Evolutionary conservation across 495 filamentous ascomycete genomes (phyloP).

Genomic region (Penicillium antarcticum): DNA sequence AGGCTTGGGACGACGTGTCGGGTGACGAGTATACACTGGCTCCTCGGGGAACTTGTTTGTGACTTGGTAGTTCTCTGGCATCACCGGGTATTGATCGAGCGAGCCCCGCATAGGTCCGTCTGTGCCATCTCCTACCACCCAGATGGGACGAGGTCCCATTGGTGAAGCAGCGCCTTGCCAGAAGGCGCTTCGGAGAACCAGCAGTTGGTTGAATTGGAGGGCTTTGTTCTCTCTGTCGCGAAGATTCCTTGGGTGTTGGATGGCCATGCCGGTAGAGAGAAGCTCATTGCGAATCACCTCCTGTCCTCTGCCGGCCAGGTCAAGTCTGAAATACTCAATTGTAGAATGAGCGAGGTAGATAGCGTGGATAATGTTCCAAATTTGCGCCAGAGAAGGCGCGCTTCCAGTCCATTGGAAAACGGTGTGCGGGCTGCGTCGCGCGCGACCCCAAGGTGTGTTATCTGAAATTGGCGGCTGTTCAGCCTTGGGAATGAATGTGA

Average conservation of each 20-base stretch:
- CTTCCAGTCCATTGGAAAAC: slow-evolving; percentile 36
- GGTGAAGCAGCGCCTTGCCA: slow-evolving; percentile 69
- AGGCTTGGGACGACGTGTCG: slow-evolving; percentile 58
- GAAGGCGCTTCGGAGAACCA: slow-evolving; percentile 48
- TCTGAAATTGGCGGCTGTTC: slow-evolving; percentile 30
- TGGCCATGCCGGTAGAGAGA: slow-evolving; percentile 48
- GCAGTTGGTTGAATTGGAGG: slow-evolving; percentile 21
- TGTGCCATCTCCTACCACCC: slow-evolving; percentile 42
- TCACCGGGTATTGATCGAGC: slow-evolving; percentile 45
- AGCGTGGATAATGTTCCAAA: slow-evolving; percentile 61
- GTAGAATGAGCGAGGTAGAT: slow-evolving; percentile 52
- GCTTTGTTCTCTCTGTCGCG: slow-evolving; percentile 17
- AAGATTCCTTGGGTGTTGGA: slow-evolving; percentile 43
- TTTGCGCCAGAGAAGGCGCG: slow-evolving; percentile 52
- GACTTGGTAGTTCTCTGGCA: slow-evolving; percentile 53
- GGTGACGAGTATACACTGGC: slow-evolving; percentile 52
- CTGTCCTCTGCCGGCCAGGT: slow-evolving; percentile 36
- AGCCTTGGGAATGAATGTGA: slow-evolving; percentile 19
- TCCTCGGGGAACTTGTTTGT: slow-evolving; percentile 49
- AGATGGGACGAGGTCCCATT: slow-evolving; percentile 58
- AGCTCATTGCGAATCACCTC: slow-evolving; percentile 46
- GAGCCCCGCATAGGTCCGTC: slow-evolving; percentile 32
- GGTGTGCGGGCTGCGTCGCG: slow-evolving; percentile 34
- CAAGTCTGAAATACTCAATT: slow-evolving; percentile 52
- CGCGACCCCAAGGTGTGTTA: slow-evolving; percentile 46